Conservation (phyloP, 2,329 filamentous ascomycete species). For the Xylariaceae sp. region DNA sequence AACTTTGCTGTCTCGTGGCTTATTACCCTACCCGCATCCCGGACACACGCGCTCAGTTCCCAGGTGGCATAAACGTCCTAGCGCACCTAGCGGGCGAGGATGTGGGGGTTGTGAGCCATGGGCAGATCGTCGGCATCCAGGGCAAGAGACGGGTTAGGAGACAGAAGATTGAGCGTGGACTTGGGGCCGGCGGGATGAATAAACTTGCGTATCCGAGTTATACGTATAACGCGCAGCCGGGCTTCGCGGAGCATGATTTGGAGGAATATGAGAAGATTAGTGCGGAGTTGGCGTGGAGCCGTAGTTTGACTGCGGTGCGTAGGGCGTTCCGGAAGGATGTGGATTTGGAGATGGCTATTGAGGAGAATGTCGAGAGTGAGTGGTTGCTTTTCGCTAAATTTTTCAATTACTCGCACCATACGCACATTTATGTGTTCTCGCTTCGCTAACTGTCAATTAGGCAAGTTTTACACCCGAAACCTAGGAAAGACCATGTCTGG, state of each 20-base stretch:
- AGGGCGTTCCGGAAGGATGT: constrained; percentile 61
- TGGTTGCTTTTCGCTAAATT: not conserved
- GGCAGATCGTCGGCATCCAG: constrained; percentile 43
- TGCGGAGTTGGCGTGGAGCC: constrained; percentile 65
- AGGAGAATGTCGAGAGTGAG: constrained; percentile 60
- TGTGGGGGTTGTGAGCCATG: constrained; percentile 38
- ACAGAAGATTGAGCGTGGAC: constrained; percentile 33
- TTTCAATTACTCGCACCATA: not conserved
- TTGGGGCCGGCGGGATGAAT: constrained; percentile 35
- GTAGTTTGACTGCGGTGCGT: constrained; percentile 56
- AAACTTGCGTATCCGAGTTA: constrained; percentile 38
- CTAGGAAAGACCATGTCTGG: constrained; percentile 60
- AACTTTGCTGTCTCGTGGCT: constrained; percentile 39
- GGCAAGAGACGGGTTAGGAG: constrained; percentile 37
- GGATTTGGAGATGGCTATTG: constrained; percentile 62
- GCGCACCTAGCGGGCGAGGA: constrained; percentile 40
- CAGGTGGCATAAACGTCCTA: constrained; percentile 35
- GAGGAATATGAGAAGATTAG: constrained; percentile 63
- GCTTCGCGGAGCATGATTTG: constrained; percentile 68
- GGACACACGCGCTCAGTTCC: constrained; percentile 39
- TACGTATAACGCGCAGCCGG: constrained; percentile 48
- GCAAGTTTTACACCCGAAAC: constrained; percentile 54
- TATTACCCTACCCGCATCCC: constrained; percentile 44
- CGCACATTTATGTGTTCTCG: not conserved
- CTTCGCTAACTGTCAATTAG: constrained; percentile 20